Evolutionary conservation across 1,284 basidiomycete genomes (phyloP).

Genomic region (Trametes hirsuta): DNA sequence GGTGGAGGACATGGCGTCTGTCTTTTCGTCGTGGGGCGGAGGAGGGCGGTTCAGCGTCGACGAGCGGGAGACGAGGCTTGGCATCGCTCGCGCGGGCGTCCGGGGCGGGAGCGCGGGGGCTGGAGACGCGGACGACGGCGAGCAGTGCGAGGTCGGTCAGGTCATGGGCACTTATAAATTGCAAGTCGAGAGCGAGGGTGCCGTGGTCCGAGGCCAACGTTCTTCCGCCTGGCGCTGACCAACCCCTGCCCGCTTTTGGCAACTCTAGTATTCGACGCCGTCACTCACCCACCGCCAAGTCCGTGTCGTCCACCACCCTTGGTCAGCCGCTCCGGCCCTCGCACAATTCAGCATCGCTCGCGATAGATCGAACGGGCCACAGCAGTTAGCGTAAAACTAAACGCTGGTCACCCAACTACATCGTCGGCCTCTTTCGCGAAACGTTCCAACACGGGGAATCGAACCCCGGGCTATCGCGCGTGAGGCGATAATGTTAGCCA

Average conservation of each 20-base stretch:
- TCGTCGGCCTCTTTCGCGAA: background rate
- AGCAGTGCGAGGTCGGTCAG: background rate
- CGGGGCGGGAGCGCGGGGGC: background rate
- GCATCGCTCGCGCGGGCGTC: background rate
- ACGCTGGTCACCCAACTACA: background rate
- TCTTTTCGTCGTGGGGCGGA: background rate
- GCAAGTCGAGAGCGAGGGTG: background rate
- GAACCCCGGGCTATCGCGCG: background rate
- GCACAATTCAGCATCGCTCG: too few species aligned
- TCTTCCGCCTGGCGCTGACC: background rate
- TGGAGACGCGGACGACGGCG: background rate
- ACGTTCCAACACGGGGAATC: conserved; percentile 12
- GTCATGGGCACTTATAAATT: background rate
- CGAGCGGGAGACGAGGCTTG: background rate
- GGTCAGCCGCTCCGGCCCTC: background rate
- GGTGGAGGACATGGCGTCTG: background rate
- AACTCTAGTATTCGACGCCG: background rate
- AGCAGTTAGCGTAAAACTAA: background rate
- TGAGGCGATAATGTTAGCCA: conserved; percentile 10
- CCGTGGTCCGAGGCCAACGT: background rate
- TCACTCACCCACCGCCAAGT: background rate
- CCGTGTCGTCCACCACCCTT: background rate
- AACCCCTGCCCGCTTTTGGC: background rate
- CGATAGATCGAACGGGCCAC: background rate
- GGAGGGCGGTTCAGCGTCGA: background rate